Evolutionary conservation across 2,329 filamentous ascomycete species (phyloP).

Genomic region (Colletotrichum salicis): DNA sequence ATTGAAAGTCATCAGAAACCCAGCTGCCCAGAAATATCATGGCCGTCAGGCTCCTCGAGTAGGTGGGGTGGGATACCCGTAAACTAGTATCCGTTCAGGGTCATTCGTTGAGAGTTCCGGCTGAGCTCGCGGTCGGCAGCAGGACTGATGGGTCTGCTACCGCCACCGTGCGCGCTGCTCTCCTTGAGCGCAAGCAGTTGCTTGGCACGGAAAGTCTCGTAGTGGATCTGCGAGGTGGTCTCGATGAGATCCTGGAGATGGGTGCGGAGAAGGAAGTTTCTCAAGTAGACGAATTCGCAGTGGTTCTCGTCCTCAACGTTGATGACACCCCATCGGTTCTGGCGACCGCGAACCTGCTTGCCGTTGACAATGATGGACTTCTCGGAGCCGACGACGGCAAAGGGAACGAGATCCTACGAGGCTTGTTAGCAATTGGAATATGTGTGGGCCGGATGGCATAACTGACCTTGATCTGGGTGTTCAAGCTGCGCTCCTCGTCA

Average conservation of each 20-base stretch:
- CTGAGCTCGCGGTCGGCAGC: constrained; percentile 94
- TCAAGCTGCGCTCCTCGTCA: constrained; percentile 92
- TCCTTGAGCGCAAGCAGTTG: constrained; percentile 98
- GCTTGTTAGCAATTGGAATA: constrained; percentile 46
- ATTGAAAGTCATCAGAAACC: constrained; percentile 35
- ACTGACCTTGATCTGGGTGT: constrained; percentile 92
- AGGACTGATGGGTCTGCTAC: constrained; percentile 93
- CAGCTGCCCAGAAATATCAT: constrained; percentile 32
- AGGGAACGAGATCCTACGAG: constrained; percentile 86
- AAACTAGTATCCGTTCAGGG: constrained; percentile 96
- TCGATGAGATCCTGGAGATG: constrained; percentile 99
- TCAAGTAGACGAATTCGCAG: constrained; percentile 98
- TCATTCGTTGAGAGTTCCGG: constrained; percentile 96
- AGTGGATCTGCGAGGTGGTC: constrained; percentile 99
- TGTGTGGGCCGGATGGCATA: neutral
- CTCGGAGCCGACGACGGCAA: constrained; percentile 97
- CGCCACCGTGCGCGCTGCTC: constrained; percentile 85
- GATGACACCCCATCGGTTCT: constrained; percentile 99
- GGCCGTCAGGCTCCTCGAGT: constrained; percentile 30
- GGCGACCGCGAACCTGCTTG: constrained; percentile 95
- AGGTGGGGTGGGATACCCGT: constrained; percentile 15
- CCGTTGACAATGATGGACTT: constrained; percentile 97
- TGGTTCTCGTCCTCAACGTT: constrained; percentile 99
- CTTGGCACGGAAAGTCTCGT: constrained; percentile 99
- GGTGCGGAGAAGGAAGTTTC: constrained; percentile 98